Conservation (phyloP, 2,329 filamentous ascomycete genomes). For the Colletotrichum eremochloae region DNA sequence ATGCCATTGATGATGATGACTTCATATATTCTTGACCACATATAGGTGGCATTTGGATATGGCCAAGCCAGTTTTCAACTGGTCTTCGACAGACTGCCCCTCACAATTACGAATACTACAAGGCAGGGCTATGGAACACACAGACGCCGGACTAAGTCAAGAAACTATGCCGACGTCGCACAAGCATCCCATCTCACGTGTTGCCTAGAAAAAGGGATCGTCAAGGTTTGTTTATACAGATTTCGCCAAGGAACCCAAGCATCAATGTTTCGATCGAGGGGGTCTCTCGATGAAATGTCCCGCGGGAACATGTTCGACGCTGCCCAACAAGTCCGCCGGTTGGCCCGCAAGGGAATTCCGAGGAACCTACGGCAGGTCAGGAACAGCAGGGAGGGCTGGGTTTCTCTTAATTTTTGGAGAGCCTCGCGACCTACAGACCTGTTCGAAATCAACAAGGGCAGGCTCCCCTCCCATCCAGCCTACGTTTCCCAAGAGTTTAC, state of each 20-base stretch:
- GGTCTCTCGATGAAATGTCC: no score
- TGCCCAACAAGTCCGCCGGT: not conserved
- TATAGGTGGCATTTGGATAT: not conserved
- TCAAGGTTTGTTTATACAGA: slow-evolving; percentile 19
- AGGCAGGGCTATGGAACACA: slow-evolving; percentile 19
- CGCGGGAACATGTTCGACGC: not conserved
- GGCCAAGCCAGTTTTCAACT: not conserved
- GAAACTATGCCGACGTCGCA: slow-evolving; percentile 41
- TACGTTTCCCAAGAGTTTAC: slow-evolving; percentile 18
- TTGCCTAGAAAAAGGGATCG: not conserved
- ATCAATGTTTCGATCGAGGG: not conserved
- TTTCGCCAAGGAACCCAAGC: slow-evolving; percentile 8
- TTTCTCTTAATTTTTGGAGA: not conserved
- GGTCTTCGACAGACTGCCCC: not conserved
- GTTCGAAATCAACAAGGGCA: slow-evolving; percentile 14
- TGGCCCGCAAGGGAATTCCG: not conserved
- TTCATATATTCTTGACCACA: not conserved
- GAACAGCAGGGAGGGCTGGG: not conserved
- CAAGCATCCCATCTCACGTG: slow-evolving; percentile 30
- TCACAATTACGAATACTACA: not conserved
- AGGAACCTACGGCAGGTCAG: not conserved
- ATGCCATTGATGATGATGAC: not conserved
- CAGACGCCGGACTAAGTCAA: slow-evolving; percentile 33
- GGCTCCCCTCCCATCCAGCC: slow-evolving; percentile 18
- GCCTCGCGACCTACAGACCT: slow-evolving; percentile 13